phyloP scores from a whole-genome alignment of 2,329 filamentous ascomycete species.

The Exutisphaerella laricina region DNA sequence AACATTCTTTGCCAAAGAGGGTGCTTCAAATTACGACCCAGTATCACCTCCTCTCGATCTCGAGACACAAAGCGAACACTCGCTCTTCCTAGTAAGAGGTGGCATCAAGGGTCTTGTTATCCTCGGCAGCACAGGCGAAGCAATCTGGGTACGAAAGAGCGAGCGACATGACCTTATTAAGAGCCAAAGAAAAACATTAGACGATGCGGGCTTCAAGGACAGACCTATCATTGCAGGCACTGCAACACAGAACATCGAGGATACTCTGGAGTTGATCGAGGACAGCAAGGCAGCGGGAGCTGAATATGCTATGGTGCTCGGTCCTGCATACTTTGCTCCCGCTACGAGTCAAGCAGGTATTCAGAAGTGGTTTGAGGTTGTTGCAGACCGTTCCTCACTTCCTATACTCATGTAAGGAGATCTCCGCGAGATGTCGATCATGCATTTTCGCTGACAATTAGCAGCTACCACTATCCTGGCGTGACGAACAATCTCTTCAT shows the following conservation, averaged over 20 bases:
- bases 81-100: slow-evolving; percentile 54
- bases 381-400: slow-evolving; percentile 56
- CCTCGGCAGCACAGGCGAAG: slow-evolving; percentile 60
- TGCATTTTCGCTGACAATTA: slow-evolving; percentile 6
- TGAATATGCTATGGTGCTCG: slow-evolving; percentile 58
- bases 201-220: slow-evolving; percentile 51
- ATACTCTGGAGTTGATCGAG: slow-evolving; percentile 53
- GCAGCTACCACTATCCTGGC: slow-evolving; percentile 59
- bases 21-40: slow-evolving; percentile 39
- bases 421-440: too few relatives aligned
- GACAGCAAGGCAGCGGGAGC: slow-evolving; percentile 54
- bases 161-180: slow-evolving; percentile 53
- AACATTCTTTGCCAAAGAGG: slow-evolving; percentile 56
- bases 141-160: slow-evolving; percentile 54
- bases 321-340: slow-evolving; percentile 60
- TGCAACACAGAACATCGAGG: slow-evolving; percentile 56
- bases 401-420: slow-evolving; percentile 55
- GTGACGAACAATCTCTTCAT: slow-evolving; percentile 62
- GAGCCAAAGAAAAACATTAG: slow-evolving; percentile 52
- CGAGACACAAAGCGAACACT: slow-evolving; percentile 53
- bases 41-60: slow-evolving; percentile 52
- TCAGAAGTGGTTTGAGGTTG: slow-evolving; percentile 54
- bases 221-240: slow-evolving; percentile 60
- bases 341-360: slow-evolving; percentile 55
- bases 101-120: slow-evolving; percentile 59